phyloP scores from a whole-genome alignment of 495 filamentous ascomycete genomes.

The Xylaria cubensis region DNA sequence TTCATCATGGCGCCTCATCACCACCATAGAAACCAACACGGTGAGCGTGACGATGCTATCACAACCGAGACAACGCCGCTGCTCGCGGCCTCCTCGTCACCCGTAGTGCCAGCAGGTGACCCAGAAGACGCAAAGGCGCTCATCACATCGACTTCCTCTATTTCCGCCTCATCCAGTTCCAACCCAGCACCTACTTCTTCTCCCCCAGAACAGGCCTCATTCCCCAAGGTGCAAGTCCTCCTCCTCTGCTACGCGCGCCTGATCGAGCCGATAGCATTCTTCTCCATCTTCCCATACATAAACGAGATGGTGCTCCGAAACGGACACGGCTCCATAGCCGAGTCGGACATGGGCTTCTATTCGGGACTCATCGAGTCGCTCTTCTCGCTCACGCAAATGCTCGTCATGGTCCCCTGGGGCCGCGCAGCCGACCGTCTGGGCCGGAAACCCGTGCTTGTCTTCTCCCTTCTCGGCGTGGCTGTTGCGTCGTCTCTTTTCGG shows the following conservation, averaged over 20 bases:
- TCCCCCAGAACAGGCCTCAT: constrained; percentile 41
- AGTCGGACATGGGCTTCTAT: constrained; percentile 73
- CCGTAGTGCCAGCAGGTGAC: constrained; percentile 25
- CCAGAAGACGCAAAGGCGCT: constrained; percentile 30
- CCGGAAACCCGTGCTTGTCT: not conserved
- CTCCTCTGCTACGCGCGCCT: constrained; percentile 70
- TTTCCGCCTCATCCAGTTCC: constrained; percentile 29
- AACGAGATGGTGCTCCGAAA: constrained; percentile 71
- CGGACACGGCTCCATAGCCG: constrained; percentile 53
- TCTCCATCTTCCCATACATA: constrained; percentile 77
- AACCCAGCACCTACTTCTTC: not conserved
- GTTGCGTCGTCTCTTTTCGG: constrained; percentile 31
- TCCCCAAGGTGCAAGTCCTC: constrained; percentile 66
- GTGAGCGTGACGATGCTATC: constrained; percentile 1
- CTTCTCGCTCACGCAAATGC: constrained; percentile 71
- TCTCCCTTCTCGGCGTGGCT: not conserved
- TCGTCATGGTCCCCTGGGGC: constrained; percentile 65
- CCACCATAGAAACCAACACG: not conserved
- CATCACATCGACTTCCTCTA: not conserved
- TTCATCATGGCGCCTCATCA: constrained; percentile 14
- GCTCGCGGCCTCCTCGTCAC: constrained; percentile 33
- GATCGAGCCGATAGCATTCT: constrained; percentile 78
- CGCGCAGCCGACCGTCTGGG: constrained; percentile 20
- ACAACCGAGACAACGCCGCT: constrained; percentile 48
- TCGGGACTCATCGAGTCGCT: constrained; percentile 74